Percentiles rank a stretch among this genome's conserved stretches.
phyloP scores from a whole-genome alignment of 306 rosid genomes.

The Oemleria cerasiformis region DNA sequence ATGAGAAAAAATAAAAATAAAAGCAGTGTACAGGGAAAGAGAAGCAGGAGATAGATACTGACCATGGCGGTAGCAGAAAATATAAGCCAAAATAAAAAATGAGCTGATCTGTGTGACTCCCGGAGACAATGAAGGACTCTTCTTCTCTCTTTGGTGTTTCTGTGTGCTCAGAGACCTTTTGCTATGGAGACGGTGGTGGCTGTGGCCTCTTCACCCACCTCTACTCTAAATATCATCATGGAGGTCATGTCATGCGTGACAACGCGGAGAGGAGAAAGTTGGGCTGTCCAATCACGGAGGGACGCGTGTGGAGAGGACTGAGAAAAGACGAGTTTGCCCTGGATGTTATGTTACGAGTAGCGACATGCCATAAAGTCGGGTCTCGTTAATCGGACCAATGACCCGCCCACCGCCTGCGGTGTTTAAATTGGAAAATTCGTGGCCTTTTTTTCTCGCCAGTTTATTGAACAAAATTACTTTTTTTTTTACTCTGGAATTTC shows the following conservation, averaged over 20 bases:
- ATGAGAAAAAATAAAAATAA: not conserved
- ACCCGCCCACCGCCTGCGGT: not conserved
- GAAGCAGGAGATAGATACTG: not conserved
- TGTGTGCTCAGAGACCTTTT: not conserved
- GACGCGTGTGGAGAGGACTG: constrained; percentile 10
- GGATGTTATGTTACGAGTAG: not conserved
- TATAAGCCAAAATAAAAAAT: not conserved
- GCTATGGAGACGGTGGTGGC: constrained; percentile 20
- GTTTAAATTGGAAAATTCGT: not conserved
- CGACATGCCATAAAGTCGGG: not conserved
- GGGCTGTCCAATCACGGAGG: constrained; percentile 8
- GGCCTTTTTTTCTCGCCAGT: not conserved
- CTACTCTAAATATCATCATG: constrained; percentile 25
- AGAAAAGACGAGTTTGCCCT: not conserved
- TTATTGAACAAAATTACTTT: not conserved
- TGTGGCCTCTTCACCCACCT: not conserved
- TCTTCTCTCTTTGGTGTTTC: too few relatives aligned
- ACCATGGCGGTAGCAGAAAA: constrained; percentile 32
- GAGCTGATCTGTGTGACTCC: not conserved
- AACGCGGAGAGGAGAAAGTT: constrained; percentile 18
- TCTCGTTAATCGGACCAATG: not conserved
- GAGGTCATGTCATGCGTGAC: constrained; percentile 33
- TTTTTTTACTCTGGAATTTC: too few relatives aligned
- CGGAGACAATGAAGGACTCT: not conserved
- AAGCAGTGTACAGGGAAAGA: not conserved